Percentiles rank a stretch among this genome's conserved stretches.
Evolutionary conservation across 1,284 basidiomycete genomes (phyloP).

Genomic region (Ceratobasidium sp.): DNA sequence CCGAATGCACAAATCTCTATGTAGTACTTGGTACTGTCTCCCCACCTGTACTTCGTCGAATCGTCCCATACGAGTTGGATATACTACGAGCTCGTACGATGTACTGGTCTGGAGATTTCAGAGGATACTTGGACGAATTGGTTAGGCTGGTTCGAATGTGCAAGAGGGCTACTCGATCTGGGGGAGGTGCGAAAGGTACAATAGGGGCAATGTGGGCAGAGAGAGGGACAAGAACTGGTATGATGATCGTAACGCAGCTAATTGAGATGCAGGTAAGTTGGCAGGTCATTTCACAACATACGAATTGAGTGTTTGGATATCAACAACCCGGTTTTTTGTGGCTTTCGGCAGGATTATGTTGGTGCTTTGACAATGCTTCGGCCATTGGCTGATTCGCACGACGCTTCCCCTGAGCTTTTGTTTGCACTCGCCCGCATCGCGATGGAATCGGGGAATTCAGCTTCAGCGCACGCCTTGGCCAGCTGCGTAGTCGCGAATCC

Average conservation of each 20-base stretch:
- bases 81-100: constrained; percentile 72
- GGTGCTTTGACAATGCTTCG: constrained; percentile 69
- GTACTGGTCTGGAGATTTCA: constrained; percentile 77
- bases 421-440: constrained; percentile 75
- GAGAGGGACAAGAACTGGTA: constrained; percentile 67
- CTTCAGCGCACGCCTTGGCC: constrained; percentile 63
- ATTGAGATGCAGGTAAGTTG: constrained; percentile 76
- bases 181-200: constrained; percentile 49
- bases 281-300: background rate
- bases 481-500: constrained; percentile 58
- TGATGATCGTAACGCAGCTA: constrained; percentile 76
- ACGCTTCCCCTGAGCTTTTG: constrained; percentile 61
- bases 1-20: constrained; percentile 81
- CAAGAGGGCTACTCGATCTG: constrained; percentile 62
- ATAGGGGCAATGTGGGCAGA: constrained; percentile 74
- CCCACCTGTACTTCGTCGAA: constrained; percentile 49
- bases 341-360: constrained; percentile 72
- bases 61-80: constrained; percentile 77
- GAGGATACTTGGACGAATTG: constrained; percentile 79
- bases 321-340: too few species aligned
- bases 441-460: constrained; percentile 71
- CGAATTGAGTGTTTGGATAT: too few species aligned
- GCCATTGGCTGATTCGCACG: constrained; percentile 60
- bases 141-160: constrained; percentile 80
- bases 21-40: constrained; percentile 67